Conservation (phyloP, 2,329 filamentous ascomycete genomes). For the Coniochaeta sp. region DNA sequence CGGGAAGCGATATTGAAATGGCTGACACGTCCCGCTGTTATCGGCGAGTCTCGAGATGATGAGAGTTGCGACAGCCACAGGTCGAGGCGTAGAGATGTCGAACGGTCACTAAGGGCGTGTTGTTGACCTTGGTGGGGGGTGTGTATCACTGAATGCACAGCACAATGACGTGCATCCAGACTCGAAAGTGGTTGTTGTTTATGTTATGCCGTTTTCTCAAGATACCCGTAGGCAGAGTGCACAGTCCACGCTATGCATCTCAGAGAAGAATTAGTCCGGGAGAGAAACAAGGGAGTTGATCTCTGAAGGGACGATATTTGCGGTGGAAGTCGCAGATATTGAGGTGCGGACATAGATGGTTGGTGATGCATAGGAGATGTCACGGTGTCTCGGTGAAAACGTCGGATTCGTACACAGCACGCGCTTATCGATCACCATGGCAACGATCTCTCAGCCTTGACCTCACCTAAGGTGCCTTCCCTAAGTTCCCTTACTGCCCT, state of each 20-base stretch:
- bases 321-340: neutral
- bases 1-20: neutral
- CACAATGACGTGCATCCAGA: neutral
- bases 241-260: slow-evolving; percentile 7
- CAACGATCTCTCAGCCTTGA: too few relatives aligned
- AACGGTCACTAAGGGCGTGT: slow-evolving; percentile 3
- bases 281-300: neutral
- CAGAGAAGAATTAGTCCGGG: neutral
- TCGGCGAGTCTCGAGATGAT: neutral
- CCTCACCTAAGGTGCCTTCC: neutral
- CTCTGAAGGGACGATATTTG: neutral
- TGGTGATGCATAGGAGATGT: neutral
- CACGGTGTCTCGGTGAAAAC: neutral
- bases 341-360: neutral
- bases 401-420: neutral
- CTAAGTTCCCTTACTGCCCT: neutral
- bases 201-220: slow-evolving; percentile 1
- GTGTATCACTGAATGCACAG: slow-evolving; percentile 11
- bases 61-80: neutral
- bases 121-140: slow-evolving; percentile 13
- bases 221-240: slow-evolving; percentile 4
- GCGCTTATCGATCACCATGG: neutral
- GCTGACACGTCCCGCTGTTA: neutral
- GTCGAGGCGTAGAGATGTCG: slow-evolving; percentile 5
- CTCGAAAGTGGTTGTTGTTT: slow-evolving; percentile 10